These are phyloP conservation scores for Colletotrichum acutatum DNA, from an alignment of 2,329 filamentous ascomycete genomes.

Conservation along the genomic window DNA sequence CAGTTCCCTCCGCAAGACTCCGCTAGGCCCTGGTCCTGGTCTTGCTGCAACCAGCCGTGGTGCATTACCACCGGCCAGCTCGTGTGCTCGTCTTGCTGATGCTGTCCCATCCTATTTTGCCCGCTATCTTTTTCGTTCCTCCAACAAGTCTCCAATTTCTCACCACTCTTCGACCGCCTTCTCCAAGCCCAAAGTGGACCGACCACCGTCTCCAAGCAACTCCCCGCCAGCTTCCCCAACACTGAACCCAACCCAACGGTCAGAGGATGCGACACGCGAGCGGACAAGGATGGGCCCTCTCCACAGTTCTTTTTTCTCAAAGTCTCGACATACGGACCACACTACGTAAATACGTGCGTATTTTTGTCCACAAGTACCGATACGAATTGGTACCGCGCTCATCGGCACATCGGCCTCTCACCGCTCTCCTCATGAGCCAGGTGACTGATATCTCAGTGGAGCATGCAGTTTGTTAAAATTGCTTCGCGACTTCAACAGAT, in stretches of 20 bases:
- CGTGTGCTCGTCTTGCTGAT: conserved; percentile 9
- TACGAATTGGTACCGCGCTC: neutral
- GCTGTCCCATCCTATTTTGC: neutral
- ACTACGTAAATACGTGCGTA: conserved; percentile 1
- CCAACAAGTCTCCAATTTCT: neutral
- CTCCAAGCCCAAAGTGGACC: conserved; percentile 30
- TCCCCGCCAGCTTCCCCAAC: conserved; percentile 28
- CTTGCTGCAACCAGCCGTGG: neutral
- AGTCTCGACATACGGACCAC: neutral
- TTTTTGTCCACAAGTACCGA: conserved; percentile 12
- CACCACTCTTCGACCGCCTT: conserved; percentile 22
- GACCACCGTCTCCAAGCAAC: conserved; percentile 23
- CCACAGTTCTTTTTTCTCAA: neutral
- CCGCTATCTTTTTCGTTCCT: neutral
- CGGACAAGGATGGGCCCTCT: conserved; percentile 26
- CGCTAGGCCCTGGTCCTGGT: conserved; percentile 23
- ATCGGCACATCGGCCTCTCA: conserved; percentile 11
- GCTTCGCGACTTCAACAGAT: neutral
- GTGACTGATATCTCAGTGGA: conserved; percentile 28
- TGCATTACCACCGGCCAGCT: neutral
- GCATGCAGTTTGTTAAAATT: neutral
- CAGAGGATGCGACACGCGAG: conserved; percentile 30
- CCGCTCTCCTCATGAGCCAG: conserved; percentile 32
- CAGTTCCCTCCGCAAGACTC: conserved; percentile 32
- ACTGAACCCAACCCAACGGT: conserved; percentile 30